Base-by-base conservation (phyloP, 352 stramenopile genomes). In the Globisporangium cederbergense region DNA sequence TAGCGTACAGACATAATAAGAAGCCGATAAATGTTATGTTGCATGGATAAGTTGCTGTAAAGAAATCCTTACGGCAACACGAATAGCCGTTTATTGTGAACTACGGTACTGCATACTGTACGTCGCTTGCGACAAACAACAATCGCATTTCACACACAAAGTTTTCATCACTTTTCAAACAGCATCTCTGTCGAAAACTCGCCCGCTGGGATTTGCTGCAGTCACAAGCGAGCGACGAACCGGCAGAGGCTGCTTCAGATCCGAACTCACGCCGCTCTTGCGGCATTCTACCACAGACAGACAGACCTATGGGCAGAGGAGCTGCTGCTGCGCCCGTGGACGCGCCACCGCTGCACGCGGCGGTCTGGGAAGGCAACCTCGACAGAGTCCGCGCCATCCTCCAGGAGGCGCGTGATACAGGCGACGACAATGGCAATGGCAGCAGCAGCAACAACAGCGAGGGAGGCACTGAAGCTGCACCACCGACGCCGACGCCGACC, bases 321-420 rank as follows among this genome's bases (percentile, higher is more conserved):
- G 18, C 46, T 14, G 32, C 32, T 36, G 4, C 4, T 36, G 4
- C 46, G n/a, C 46, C n/a, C 18, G 18, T 30, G 52, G 52, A 62
- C 32, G 57, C 51, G 36, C 74, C 75, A 20, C 72, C 70, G 57
- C 77, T 90, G 47, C 83, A 92, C 56, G 78, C 79, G n/a, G 82
- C 82, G 6, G 66, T 91, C 13, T 92, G 84, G 86, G 81, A 89
- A 40, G 86, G 86, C 45, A 75, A 89, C 60, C 49, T 79, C 18
- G 66, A 67, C 25, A 64, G 63, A 25, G 62, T 86, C 14, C 65
- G 70, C 5, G 32, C 43, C 20, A 30, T 92, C 0, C 68, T 94
- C 1, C 51, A 76, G 38, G 51, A 61, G 1, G 49, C 64, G 0
- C 72, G 63, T 30, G 16, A 49, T 20, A 61, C 36, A 14, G 11